phyloP scores from a whole-genome alignment of 768 basidiomycete genomes.

The Dioszegia aurantiaca region DNA sequence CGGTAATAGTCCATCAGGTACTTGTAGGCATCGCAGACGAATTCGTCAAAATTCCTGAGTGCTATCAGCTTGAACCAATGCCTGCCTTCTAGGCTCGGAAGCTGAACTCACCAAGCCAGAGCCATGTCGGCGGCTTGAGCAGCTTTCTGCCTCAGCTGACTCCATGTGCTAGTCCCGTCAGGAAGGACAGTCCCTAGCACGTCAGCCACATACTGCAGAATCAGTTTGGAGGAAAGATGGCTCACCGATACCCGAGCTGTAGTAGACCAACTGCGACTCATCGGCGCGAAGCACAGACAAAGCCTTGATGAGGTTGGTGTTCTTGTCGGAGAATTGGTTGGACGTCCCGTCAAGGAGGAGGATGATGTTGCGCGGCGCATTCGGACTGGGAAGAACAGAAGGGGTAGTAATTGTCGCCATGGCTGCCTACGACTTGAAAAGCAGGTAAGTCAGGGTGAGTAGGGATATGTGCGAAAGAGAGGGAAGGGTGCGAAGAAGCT shows the following conservation, averaged over 20 bases:
- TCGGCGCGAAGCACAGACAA: conserved; percentile 25
- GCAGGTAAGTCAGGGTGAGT: too few relatives aligned
- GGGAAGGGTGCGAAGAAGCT: too few relatives aligned
- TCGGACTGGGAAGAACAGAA: too few relatives aligned
- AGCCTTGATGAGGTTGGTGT: conserved; percentile 38
- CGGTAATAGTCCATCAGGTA: conserved; percentile 36
- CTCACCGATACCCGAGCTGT: conserved; percentile 29
- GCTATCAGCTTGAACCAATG: not conserved
- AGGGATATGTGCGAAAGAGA: too few relatives aligned
- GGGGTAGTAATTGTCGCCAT: too few relatives aligned
- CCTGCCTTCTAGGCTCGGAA: too few relatives aligned
- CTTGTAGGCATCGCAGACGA: conserved; percentile 31
- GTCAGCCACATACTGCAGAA: too few relatives aligned
- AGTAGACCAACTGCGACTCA: conserved; percentile 32
- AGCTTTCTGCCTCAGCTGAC: not conserved
- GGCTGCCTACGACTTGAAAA: too few relatives aligned
- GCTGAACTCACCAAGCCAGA: conserved; percentile 12
- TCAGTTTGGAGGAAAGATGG: too few relatives aligned
- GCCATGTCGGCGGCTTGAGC: not conserved
- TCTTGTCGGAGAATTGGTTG: conserved; percentile 28
- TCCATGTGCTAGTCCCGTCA: conserved; percentile 11
- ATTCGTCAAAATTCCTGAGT: conserved; percentile 29
- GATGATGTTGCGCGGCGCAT: conserved; percentile 41
- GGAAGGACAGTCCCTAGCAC: conserved; percentile 17
- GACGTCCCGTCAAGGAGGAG: conserved; percentile 37